Evolutionary conservation across 176 grass and related monocot species (phyloP).

Genomic region (Triticum dicoccoides): DNA sequence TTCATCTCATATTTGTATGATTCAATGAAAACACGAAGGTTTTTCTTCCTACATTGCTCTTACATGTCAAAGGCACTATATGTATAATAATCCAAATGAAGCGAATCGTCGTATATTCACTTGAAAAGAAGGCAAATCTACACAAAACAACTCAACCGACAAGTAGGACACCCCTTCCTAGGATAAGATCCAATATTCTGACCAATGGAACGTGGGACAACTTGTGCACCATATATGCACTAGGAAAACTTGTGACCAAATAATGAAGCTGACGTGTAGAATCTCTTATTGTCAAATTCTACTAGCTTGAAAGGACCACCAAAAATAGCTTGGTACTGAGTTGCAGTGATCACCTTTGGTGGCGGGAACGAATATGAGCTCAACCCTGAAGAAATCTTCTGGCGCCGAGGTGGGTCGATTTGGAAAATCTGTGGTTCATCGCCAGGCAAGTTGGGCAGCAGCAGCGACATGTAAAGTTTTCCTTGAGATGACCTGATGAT

Average conservation of each 20-base stretch:
- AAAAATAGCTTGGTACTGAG: too few species aligned
- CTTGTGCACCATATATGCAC: too few species aligned
- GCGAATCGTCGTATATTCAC: too few species aligned
- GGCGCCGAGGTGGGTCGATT: background rate
- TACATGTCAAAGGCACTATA: too few species aligned
- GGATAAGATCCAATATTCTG: background rate
- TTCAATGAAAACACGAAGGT: too few species aligned
- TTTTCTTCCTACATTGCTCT: too few species aligned
- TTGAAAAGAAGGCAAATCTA: too few species aligned
- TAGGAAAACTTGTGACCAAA: background rate
- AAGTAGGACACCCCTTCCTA: background rate
- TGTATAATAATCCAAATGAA: too few species aligned
- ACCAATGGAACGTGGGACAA: background rate
- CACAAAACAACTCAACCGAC: too few species aligned
- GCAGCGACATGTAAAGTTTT: background rate
- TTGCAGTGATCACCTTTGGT: background rate
- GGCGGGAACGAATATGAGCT: background rate
- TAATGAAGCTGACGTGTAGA: background rate
- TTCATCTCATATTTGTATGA: too few species aligned
- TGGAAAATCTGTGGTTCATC: background rate
- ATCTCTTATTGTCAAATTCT: background rate
- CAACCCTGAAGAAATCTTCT: background rate
- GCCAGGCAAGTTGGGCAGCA: background rate
- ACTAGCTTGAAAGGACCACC: background rate
- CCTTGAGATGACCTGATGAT: background rate